A percentile compares a stretch with the other conserved stretches of the same genome.
Evolutionary conservation across 192 early-diverging fungal species (phyloP).

Genomic region (Podila epicladia): DNA sequence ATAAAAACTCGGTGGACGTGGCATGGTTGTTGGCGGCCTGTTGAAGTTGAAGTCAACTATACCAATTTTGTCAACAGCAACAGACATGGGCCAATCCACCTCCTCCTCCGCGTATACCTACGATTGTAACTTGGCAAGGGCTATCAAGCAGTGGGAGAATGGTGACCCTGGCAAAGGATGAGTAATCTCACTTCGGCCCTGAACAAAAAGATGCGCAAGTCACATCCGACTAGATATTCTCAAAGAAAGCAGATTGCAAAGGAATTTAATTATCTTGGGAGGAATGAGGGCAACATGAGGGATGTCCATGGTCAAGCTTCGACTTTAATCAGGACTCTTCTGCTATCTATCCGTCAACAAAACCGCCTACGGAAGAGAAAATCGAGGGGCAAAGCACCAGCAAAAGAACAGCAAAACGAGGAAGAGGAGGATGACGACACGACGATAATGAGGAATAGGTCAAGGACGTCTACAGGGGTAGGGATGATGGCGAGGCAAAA

Average conservation of each 20-base stretch:
- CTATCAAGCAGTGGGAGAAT: constrained; percentile 7
- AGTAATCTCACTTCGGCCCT: constrained; percentile 2
- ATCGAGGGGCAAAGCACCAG: no score
- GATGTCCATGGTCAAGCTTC: no score
- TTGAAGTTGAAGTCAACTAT: constrained; percentile 3
- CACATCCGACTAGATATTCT: constrained; percentile 14
- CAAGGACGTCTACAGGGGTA: no score
- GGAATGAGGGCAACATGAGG: constrained; percentile 4
- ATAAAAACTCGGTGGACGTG: constrained; percentile 6
- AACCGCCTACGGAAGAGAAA: no score
- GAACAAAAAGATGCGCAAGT: constrained; percentile 8
- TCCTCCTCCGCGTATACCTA: not conserved
- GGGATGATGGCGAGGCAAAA: no score
- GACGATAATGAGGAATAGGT: no score
- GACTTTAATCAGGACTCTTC: no score
- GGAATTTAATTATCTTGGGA: constrained; percentile 1
- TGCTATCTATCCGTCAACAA: no score
- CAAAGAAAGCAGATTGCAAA: constrained; percentile 9
- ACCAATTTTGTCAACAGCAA: constrained; percentile 12
- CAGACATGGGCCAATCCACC: not conserved
- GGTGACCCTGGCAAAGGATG: constrained; percentile 8
- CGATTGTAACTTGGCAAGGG: constrained; percentile 2
- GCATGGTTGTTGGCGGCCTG: constrained; percentile 1
- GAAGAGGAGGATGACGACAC: no score
- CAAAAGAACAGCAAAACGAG: no score